Percentiles rank a stretch among this genome's conserved stretches.
Evolutionary conservation across 441 rosid species (phyloP).

Genomic region (Biscutella laevigata): DNA sequence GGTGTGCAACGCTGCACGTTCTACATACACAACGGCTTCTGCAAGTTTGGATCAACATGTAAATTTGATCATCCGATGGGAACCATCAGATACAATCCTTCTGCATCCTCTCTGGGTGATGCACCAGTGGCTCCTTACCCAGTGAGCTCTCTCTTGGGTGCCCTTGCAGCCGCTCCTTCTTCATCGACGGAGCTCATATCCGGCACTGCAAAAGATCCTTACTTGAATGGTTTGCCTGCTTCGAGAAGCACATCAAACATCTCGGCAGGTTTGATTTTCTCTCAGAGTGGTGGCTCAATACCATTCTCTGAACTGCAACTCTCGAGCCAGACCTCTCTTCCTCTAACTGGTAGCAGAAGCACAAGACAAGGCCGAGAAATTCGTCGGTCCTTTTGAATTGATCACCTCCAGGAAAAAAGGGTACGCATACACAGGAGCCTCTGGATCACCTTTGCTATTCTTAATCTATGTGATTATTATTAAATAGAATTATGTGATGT

Average conservation of each 20-base stretch:
- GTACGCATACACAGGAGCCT: slow-evolving; percentile 16
- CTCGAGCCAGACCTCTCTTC: slow-evolving; percentile 59
- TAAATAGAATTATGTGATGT: slow-evolving; percentile 21
- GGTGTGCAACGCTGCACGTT: slow-evolving; percentile 61
- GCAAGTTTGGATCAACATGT: slow-evolving; percentile 81
- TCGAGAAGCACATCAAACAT: slow-evolving; percentile 59
- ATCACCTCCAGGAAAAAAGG: slow-evolving; percentile 7
- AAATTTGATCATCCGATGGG: slow-evolving; percentile 76
- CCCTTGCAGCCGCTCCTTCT: slow-evolving; percentile 36
- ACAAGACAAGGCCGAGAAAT: slow-evolving; percentile 59
- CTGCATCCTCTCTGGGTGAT: slow-evolving; percentile 71
- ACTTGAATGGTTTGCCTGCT: slow-evolving; percentile 48
- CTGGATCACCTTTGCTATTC: slow-evolving; percentile 18
- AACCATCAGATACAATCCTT: slow-evolving; percentile 64
- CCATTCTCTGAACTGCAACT: slow-evolving; percentile 61
- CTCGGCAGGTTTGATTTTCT: slow-evolving; percentile 68
- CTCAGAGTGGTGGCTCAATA: slow-evolving; percentile 52
- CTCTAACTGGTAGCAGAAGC: slow-evolving; percentile 59
- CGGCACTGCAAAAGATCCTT: slow-evolving; percentile 46
- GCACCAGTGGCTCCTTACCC: slow-evolving; percentile 76
- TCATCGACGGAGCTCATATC: slow-evolving; percentile 53
- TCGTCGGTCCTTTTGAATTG: slow-evolving; percentile 48
- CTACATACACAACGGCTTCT: slow-evolving; percentile 74
- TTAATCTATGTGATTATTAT: slow-evolving; percentile 20
- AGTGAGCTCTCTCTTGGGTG: slow-evolving; percentile 57